Base-by-base conservation (phyloP, 1,284 basidiomycete genomes). In the Prillingera fragicola region DNA sequence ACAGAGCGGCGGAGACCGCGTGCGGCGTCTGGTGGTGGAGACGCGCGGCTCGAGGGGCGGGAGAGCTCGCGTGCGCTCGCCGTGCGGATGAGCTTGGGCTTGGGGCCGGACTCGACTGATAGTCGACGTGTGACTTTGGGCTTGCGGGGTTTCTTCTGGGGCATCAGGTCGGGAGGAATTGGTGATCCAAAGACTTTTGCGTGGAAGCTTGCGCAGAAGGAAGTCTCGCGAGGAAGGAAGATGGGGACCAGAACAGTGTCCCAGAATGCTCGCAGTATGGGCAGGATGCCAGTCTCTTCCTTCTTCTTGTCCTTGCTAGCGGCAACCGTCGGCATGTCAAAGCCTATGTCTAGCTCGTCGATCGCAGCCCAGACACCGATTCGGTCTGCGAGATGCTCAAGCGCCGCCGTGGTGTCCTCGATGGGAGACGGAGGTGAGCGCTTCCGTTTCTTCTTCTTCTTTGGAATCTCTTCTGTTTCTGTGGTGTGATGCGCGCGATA, bases 291-390 rank as follows among this genome's bases (percentile, higher is more conserved):
- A 8, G 43, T 40, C 8, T 45, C 43, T 9, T 50, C 46, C 9
- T 48, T 48, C 8, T 36, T 38, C 39, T 54, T 54, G 2, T 35
- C 52, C 40, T 55, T 45, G 21, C 21, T 10, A 33, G 15, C 39
- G 38, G 7, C 15, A 15, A 14, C n/a, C n/a, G n/a, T n/a, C n/a
- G n/a, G n/a, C n/a, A n/a, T n/a, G 33, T 37, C 47, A 6, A 45
- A 19, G 2, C 50, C 56, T 6, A 65, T 51, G 6, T 55, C 60
- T 1, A 69, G 50, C 34, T 67, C 65, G 3, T 63, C 53, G 3
- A 69, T 58, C 18, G 64, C 64, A 17, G 57, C 55, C 67, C 67
- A 69, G 2, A 69, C 56, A 33, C 64, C 58, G 28, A 67, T 28
- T 22, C 65, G 48, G 33, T 68, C 67, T 6, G 67, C 52, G 15